These are phyloP conservation scores for Chaetomium fimeti DNA, from an alignment of 495 filamentous ascomycete species.

Conservation along the genomic window DNA sequence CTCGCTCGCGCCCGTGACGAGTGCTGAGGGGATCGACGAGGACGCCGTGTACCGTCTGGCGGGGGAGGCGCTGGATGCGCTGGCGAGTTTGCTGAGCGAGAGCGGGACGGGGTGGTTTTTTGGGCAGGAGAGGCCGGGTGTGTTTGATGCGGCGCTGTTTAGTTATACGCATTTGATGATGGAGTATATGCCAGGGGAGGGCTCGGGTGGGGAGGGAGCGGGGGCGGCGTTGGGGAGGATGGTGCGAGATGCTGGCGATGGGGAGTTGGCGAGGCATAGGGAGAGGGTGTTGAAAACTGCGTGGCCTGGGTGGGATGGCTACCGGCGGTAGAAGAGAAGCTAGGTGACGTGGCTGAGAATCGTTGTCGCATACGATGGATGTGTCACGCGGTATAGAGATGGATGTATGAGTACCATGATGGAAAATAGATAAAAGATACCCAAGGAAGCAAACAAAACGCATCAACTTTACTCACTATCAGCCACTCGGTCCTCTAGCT, in stretches of 20 bases:
- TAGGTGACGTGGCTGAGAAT: not conserved
- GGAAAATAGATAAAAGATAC: not conserved
- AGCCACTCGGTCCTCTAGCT: no score
- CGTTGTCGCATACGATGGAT: not conserved
- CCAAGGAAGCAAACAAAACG: not conserved
- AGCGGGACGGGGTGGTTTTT: constrained; percentile 49
- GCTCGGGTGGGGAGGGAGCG: not conserved
- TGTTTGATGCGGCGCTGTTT: constrained; percentile 88
- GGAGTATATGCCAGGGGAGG: constrained; percentile 17
- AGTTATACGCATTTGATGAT: constrained; percentile 84
- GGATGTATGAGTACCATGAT: not conserved
- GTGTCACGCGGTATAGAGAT: not conserved
- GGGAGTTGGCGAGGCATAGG: constrained; percentile 25
- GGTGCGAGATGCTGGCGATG: constrained; percentile 22
- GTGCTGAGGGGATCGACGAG: constrained; percentile 50
- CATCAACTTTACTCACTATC: not conserved
- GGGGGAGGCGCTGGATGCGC: constrained; percentile 67
- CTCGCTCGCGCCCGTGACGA: not conserved
- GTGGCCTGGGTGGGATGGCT: constrained; percentile 17
- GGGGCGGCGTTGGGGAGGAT: constrained; percentile 18
- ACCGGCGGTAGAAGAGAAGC: not conserved
- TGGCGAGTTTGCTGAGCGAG: constrained; percentile 66
- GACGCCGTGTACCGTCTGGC: constrained; percentile 66
- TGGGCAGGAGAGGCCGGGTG: constrained; percentile 50
- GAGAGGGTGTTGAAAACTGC: constrained; percentile 21